These are phyloP conservation scores for Chalciporus chontae DNA, from an alignment of 768 basidiomycete genomes.

Conservation along the genomic window DNA sequence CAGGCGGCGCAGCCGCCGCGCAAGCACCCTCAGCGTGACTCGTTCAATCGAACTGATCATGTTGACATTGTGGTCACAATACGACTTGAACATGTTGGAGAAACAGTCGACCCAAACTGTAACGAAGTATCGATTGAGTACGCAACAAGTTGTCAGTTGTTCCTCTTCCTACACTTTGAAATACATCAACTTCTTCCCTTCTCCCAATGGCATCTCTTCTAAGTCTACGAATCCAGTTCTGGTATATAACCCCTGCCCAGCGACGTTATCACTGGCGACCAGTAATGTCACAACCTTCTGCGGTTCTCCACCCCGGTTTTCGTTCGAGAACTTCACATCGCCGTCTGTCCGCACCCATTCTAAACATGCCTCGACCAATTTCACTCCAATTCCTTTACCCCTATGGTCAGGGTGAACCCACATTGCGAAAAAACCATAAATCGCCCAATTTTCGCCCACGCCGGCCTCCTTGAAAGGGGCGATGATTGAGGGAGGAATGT, in stretches of 20 bases:
- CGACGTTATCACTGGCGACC: constrained; percentile 13
- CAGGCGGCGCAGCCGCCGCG: too few species aligned
- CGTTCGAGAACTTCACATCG: constrained; percentile 8
- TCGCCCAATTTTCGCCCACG: constrained; percentile 13
- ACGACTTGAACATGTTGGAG: too few species aligned
- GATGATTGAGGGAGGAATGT: background rate
- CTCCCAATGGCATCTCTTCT: background rate
- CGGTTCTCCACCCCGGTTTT: background rate
- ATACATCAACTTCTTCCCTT: constrained; percentile 23
- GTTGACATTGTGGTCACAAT: background rate
- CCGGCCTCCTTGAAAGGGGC: constrained; percentile 15
- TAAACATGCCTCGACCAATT: constrained; percentile 17
- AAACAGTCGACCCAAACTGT: background rate
- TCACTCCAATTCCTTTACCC: constrained; percentile 17
- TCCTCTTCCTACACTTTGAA: constrained; percentile 29
- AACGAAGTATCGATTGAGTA: background rate
- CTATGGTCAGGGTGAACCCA: constrained; percentile 30
- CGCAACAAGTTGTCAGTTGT: too few species aligned
- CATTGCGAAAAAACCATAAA: constrained; percentile 22
- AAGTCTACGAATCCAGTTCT: constrained; percentile 19
- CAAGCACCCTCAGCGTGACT: too few species aligned
- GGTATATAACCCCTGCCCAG: constrained; percentile 17
- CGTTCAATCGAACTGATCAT: background rate
- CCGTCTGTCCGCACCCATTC: constrained; percentile 23
- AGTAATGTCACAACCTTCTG: constrained; percentile 20